These are phyloP conservation scores for Trametes hirsuta DNA, from an alignment of 1,284 basidiomycete genomes.

Conservation along the genomic window DNA sequence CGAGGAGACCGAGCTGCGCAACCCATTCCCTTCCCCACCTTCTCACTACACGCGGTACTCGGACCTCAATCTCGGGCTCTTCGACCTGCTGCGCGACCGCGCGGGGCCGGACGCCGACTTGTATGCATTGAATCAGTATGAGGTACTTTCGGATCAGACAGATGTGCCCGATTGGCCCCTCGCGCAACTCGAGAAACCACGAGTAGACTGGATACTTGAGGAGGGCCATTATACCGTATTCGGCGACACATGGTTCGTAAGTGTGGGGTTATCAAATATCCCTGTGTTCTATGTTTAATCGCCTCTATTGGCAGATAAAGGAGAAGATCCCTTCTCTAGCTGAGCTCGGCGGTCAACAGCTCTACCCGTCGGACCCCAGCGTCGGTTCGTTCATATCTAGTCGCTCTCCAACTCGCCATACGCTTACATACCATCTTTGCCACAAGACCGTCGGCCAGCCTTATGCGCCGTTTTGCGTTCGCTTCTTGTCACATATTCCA, in stretches of 20 bases:
- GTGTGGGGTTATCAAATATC: constrained; percentile 23
- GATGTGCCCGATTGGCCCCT: constrained; percentile 77
- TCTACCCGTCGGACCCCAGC: constrained; percentile 72
- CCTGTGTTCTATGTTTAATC: neutral
- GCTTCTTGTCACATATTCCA: constrained; percentile 71
- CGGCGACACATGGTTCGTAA: constrained; percentile 82
- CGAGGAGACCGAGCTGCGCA: constrained; percentile 73
- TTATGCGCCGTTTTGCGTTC: constrained; percentile 67
- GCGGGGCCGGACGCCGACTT: constrained; percentile 41
- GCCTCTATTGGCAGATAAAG: constrained; percentile 54
- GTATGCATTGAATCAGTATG: constrained; percentile 53
- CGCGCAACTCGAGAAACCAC: constrained; percentile 72
- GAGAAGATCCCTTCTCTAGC: constrained; percentile 74
- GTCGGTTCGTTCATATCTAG: constrained; percentile 48
- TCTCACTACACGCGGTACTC: constrained; percentile 78
- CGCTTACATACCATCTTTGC: neutral
- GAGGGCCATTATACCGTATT: constrained; percentile 71
- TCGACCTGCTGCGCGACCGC: constrained; percentile 62
- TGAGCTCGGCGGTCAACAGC: constrained; percentile 69
- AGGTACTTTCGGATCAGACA: constrained; percentile 63
- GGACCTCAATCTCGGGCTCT: constrained; percentile 65
- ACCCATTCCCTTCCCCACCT: constrained; percentile 82
- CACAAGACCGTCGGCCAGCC: constrained; percentile 70
- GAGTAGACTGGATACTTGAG: constrained; percentile 81
- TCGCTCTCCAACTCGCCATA: neutral